Evolutionary conservation across 192 early-diverging fungal genomes (phyloP).

Genomic region (Umbelopsis ramanniana): DNA sequence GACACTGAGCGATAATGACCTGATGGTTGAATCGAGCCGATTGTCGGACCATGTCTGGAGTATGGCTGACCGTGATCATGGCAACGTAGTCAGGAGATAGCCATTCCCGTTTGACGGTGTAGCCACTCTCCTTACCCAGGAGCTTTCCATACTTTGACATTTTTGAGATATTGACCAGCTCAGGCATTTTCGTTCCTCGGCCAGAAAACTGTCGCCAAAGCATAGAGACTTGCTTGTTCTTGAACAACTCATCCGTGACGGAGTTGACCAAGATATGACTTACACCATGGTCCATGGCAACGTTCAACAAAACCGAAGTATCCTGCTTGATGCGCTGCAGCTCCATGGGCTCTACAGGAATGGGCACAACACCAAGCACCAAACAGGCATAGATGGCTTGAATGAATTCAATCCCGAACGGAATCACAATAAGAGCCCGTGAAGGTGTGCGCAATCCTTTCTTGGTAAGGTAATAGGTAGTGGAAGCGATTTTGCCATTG

Average conservation of each 20-base stretch:
- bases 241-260: constrained; percentile 69
- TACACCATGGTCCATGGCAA: constrained; percentile 65
- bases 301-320: constrained; percentile 62
- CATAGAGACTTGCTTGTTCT: constrained; percentile 58
- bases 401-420: constrained; percentile 74
- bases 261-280: constrained; percentile 64
- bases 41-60: constrained; percentile 50
- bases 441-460: constrained; percentile 59
- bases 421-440: constrained; percentile 65
- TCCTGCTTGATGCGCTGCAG: constrained; percentile 66
- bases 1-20: constrained; percentile 60
- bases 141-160: constrained; percentile 65
- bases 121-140: constrained; percentile 63
- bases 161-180: constrained; percentile 64
- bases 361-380: constrained; percentile 73
- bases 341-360: constrained; percentile 77
- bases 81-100: constrained; percentile 51
- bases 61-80: constrained; percentile 60
- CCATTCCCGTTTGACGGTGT: constrained; percentile 60
- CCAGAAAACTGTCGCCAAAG: constrained; percentile 57
- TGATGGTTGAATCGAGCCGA: constrained; percentile 57
- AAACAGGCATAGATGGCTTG: constrained; percentile 79
- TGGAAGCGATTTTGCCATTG: constrained; percentile 62
- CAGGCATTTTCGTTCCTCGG: constrained; percentile 55
- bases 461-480: constrained; percentile 69